A percentile compares a stretch with the other conserved stretches of the same genome.
Evolutionary conservation across 495 filamentous ascomycete species (phyloP).

Genomic region (Neurospora intermedia): DNA sequence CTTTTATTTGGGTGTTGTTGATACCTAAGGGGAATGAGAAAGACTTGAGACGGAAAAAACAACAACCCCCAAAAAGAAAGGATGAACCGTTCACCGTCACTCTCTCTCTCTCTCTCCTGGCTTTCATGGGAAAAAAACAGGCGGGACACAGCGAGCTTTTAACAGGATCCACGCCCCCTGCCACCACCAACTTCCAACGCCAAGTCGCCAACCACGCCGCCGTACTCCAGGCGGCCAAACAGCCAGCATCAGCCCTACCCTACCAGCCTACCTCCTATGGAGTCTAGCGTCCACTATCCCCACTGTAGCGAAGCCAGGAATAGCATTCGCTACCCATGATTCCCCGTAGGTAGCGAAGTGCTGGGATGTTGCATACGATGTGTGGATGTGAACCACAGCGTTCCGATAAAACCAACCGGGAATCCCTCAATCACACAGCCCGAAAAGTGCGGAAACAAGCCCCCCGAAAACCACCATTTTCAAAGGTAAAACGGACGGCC

Average conservation of each 20-base stretch:
- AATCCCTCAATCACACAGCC: background rate
- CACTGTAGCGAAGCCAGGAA: background rate
- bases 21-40: background rate
- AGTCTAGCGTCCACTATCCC: background rate
- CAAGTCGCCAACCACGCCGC: background rate
- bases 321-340: background rate
- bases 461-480: background rate
- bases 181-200: too few relatives aligned
- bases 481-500: background rate
- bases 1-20: background rate
- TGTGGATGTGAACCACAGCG: background rate
- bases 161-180: background rate
- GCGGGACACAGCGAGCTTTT: background rate
- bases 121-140: background rate
- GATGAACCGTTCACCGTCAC: background rate
- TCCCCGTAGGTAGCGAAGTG: background rate
- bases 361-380: background rate
- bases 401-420: background rate
- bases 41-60: background rate
- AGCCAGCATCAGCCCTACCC: background rate
- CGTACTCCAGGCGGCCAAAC: too few relatives aligned
- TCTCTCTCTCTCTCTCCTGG: background rate
- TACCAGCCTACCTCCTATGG: background rate
- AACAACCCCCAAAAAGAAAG: background rate
- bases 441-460: background rate